phyloP scores from a whole-genome alignment of 2,329 filamentous ascomycete genomes.

The Graphium sp. region DNA sequence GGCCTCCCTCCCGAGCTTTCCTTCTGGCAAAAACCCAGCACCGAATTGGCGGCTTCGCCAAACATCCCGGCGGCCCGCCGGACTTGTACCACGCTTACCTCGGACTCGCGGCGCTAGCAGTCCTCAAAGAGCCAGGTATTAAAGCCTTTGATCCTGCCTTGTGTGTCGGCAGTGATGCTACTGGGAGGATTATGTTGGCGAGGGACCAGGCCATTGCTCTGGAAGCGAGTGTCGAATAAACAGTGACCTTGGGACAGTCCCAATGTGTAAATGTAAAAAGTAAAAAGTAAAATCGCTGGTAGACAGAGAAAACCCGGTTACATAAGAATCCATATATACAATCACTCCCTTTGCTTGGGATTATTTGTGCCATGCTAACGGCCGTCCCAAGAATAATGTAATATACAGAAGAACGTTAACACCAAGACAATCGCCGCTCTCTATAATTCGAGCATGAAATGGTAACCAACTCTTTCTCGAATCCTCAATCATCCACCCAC shows the following conservation, averaged over 20 bases:
- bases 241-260: no score
- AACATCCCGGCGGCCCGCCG: constrained; percentile 48
- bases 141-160: constrained; percentile 58
- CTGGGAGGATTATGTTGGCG: constrained; percentile 28
- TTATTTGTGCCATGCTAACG: no score
- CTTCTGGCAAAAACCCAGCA: constrained; percentile 79
- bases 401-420: not conserved
- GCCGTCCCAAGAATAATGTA: no score
- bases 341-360: no score
- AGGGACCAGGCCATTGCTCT: constrained; percentile 12
- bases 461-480: no score
- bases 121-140: constrained; percentile 53
- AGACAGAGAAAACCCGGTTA: not conserved
- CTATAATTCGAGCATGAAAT: no score
- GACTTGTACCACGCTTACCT: constrained; percentile 84
- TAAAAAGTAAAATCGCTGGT: not conserved
- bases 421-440: no score
- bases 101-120: constrained; percentile 63
- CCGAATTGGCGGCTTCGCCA: constrained; percentile 67
- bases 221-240: not conserved
- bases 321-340: no score
- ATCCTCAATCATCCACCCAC: no score
- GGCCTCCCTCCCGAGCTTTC: constrained; percentile 51
- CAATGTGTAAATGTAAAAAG: not conserved
- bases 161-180: constrained; percentile 52